These are phyloP conservation scores for Agrocybe pediades DNA, from an alignment of 768 basidiomycete genomes.

Conservation along the genomic window DNA sequence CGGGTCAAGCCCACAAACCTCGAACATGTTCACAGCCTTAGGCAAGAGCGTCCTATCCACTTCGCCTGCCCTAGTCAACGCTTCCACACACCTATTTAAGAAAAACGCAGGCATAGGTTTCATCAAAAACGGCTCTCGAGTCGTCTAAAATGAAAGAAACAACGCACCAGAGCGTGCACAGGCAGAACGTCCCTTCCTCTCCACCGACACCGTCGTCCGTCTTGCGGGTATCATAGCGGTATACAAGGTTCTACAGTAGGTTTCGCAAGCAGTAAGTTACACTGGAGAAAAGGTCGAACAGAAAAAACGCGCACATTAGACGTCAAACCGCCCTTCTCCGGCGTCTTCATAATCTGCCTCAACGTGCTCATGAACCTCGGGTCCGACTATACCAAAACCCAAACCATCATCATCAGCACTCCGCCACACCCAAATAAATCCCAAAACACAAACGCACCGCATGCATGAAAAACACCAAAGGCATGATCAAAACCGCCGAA, in stretches of 20 bases:
- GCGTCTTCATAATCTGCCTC: conserved; percentile 79
- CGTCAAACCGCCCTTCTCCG: conserved; percentile 88
- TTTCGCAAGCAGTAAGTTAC: background rate
- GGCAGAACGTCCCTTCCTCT: conserved; percentile 92
- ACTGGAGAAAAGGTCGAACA: background rate
- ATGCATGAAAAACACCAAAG: conserved; percentile 89
- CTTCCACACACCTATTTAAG: conserved; percentile 75
- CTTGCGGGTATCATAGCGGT: conserved; percentile 85
- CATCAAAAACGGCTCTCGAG: background rate
- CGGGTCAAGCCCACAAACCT: conserved; percentile 48
- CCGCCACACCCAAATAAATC: background rate
- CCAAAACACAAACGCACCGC: conserved; percentile 48
- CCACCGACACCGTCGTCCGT: conserved; percentile 95
- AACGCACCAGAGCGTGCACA: conserved; percentile 79
- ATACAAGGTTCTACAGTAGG: conserved; percentile 71
- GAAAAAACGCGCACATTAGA: conserved; percentile 62
- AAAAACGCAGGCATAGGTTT: background rate
- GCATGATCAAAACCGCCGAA: conserved; percentile 89
- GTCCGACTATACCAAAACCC: conserved; percentile 62
- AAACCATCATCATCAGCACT: background rate
- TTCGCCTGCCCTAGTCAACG: conserved; percentile 84
- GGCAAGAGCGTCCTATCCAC: conserved; percentile 67
- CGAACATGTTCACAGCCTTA: conserved; percentile 85
- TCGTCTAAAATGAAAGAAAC: background rate
- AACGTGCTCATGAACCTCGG: conserved; percentile 88